Percentiles rank a stretch among this genome's conserved stretches.
phyloP scores from a whole-genome alignment of 495 filamentous ascomycete genomes.

The Neurospora sp. region DNA sequence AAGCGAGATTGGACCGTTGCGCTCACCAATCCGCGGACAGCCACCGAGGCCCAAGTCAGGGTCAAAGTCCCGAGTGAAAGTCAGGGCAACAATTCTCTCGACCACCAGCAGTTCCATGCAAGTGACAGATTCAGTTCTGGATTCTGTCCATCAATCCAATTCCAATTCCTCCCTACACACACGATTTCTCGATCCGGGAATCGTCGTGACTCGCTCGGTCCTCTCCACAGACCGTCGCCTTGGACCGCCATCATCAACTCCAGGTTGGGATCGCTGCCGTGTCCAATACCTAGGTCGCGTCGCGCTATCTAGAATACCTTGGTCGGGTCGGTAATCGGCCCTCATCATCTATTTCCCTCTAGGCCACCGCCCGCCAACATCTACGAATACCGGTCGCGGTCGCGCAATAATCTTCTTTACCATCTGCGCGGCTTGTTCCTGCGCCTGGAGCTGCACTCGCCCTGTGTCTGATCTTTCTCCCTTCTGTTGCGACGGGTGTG shows the following conservation, averaged over 20 bases:
- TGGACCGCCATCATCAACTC: background rate
- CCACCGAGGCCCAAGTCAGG: background rate
- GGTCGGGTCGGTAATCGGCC: background rate
- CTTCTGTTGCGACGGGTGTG: background rate
- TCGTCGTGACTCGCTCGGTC: background rate
- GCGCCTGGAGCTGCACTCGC: background rate
- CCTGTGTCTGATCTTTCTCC: background rate
- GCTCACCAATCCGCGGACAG: conserved; percentile 14
- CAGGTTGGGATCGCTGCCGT: background rate
- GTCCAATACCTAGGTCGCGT: background rate
- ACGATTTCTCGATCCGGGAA: background rate
- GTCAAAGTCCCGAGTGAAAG: background rate
- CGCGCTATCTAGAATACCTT: background rate
- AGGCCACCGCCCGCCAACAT: background rate
- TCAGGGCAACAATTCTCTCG: background rate
- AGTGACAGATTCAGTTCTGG: background rate
- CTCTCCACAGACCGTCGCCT: background rate
- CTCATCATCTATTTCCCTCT: background rate
- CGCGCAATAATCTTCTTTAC: background rate
- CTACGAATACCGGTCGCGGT: background rate
- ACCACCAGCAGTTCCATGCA: background rate
- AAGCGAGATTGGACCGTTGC: conserved; percentile 27
- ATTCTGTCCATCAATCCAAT: background rate
- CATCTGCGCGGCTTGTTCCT: background rate
- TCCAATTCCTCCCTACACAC: background rate